Evolutionary conservation across 2,329 filamentous ascomycete genomes (phyloP), one percentile per base, ranked within the genome.

Genomic region (Cordyceps militaris): DNA sequence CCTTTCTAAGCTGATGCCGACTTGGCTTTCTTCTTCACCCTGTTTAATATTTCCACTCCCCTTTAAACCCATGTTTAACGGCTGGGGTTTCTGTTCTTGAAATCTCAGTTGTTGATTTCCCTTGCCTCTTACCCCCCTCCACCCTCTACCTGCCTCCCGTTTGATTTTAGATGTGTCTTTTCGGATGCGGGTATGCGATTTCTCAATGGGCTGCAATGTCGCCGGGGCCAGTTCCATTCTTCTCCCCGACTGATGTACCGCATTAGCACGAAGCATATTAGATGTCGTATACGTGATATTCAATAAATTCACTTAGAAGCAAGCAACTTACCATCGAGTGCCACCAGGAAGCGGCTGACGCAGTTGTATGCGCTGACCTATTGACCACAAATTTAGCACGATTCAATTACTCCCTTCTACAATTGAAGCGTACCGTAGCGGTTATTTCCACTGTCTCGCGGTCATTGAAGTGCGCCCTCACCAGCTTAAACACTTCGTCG

Each of bases 281-380:
- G 28, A 52, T 26, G 28, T 28, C 28, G 32, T 14, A 49, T 26
- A 30, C 4, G 14, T 42, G n/a, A 10, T 24, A 16, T 19, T 14
- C 28, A 54, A 46, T 23, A 34, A n/a, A 46, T 13, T 36, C 9
- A 24, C 5, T 36, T 8, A 4, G 4, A 28, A 53, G n/a, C 30
- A 28, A 53, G n/a, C 30, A 19, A 74, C 81, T 71, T 73, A 85
- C 83, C 88, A 73, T 95, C 86, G 57, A 96, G 71, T 14, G 90
- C 90, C 21, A 95, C 89, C 63, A 95, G 71, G 64, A 95, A 92
- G 30, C 90, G 80, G 69, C 87, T 91, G 16, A 95, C 89, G 67
- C 88, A 92, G 69, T 95, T 95, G 70, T 95, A 95, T 56, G 83
- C 84, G 13, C 88, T 88, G 63, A 83, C 70, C 79, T 81, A 50